Conservation (phyloP, 257 asterid genomes). For the Nicotiana undulata region DNA sequence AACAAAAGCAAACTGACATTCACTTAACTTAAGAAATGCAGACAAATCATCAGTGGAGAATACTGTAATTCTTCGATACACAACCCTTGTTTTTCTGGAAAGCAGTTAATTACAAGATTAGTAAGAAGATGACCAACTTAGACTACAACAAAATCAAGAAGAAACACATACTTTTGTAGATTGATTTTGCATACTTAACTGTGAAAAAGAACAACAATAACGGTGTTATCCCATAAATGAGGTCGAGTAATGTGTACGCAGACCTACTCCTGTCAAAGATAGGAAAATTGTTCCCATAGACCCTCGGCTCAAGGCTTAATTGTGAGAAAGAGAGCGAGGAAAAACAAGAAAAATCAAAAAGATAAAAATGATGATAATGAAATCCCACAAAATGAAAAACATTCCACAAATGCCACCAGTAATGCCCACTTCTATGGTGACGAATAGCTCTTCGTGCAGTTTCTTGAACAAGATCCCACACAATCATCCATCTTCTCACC, state of each 20-base stretch:
- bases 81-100: background rate
- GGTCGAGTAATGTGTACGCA: no score
- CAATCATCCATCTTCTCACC: conserved; percentile 71
- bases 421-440: conserved; percentile 12
- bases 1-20: background rate
- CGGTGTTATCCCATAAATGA: no score
- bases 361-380: background rate
- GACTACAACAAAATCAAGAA: background rate
- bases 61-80: background rate
- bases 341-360: background rate
- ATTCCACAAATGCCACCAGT: background rate
- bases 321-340: no score
- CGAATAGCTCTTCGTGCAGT: conserved; percentile 53
- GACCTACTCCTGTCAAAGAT: no score
- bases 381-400: background rate
- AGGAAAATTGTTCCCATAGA: no score
- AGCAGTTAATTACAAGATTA: background rate
- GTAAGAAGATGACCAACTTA: background rate
- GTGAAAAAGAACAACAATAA: no score
- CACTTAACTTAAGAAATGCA: background rate
- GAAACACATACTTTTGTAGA: background rate
- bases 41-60: background rate
- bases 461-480: conserved; percentile 79
- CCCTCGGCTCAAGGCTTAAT: no score
- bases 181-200: conserved; percentile 1